Evolutionary conservation across 1,284 basidiomycete species (phyloP).

Genomic region (Heimioporus retisporus): DNA sequence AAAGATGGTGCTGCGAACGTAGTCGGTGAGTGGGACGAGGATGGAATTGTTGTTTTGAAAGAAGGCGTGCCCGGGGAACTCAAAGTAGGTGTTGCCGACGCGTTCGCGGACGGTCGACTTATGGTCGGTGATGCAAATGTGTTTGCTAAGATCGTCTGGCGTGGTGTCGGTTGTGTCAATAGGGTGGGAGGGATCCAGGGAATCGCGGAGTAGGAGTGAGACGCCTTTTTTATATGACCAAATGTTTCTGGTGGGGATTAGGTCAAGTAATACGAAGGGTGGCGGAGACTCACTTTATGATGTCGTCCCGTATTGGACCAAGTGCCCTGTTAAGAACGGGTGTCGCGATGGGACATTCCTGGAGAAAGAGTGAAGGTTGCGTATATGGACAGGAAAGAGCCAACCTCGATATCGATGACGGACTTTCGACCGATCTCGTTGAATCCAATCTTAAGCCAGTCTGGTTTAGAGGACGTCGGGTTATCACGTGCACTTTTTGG

Average conservation of each 20-base stretch:
- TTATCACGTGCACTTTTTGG: slow-evolving; percentile 62
- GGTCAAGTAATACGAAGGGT: slow-evolving; percentile 4
- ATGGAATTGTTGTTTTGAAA: slow-evolving; percentile 99
- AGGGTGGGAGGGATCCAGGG: slow-evolving; percentile 57
- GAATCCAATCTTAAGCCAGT: slow-evolving; percentile 91
- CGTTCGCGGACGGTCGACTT: slow-evolving; percentile 86
- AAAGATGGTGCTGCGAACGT: slow-evolving; percentile 84
- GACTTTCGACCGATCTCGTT: slow-evolving; percentile 82
- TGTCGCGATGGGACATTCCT: slow-evolving; percentile 97
- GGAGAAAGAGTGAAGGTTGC: slow-evolving; percentile 3
- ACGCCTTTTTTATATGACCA: slow-evolving; percentile 90
- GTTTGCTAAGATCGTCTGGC: slow-evolving; percentile 55
- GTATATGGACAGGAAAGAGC: slow-evolving; percentile 26
- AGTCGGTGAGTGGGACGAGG: slow-evolving; percentile 84
- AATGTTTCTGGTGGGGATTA: slow-evolving; percentile 70
- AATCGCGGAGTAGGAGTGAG: slow-evolving; percentile 93
- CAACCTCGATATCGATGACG: slow-evolving; percentile 95
- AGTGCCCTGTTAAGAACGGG: slow-evolving; percentile 82
- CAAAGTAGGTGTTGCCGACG: slow-evolving; percentile 86
- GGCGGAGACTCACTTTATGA: slow-evolving; percentile 68
- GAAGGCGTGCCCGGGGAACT: slow-evolving; percentile 92
- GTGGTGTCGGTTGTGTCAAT: slow-evolving; percentile 19
- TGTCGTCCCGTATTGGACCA: slow-evolving; percentile 68
- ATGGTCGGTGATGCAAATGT: slow-evolving; percentile 89
- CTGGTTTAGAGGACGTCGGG: slow-evolving; percentile 57